phyloP scores from a whole-genome alignment of 2,329 filamentous ascomycete species.

The Coniochaeta ligniaria region DNA sequence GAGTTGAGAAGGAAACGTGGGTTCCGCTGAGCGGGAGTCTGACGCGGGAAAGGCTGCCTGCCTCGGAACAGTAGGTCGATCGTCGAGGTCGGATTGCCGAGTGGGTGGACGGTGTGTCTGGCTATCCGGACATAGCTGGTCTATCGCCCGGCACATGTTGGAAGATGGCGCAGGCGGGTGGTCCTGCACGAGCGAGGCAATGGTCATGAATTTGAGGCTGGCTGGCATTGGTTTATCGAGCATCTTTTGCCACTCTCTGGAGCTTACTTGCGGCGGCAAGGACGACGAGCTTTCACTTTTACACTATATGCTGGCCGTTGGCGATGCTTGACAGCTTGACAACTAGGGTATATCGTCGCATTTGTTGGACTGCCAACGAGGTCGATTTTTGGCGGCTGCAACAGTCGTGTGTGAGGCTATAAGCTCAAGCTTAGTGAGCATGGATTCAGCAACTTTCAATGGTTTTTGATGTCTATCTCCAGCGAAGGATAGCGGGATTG shows the following conservation, averaged over 20 bases:
- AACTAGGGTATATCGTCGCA: neutral
- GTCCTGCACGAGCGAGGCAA: neutral
- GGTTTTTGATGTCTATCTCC: neutral
- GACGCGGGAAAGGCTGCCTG: neutral
- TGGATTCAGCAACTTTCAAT: neutral
- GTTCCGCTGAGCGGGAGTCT: neutral
- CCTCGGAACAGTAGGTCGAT: conserved; percentile 2
- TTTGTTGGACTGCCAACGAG: neutral
- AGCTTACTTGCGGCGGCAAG: neutral
- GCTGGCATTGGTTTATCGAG: neutral
- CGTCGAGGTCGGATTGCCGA: neutral
- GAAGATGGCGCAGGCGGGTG: neutral
- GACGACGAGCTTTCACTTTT: neutral
- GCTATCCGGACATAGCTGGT: neutral
- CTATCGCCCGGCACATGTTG: neutral
- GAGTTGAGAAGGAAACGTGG: neutral
- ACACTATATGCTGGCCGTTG: neutral
- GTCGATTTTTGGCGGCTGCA: no score
- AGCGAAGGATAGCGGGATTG: neutral
- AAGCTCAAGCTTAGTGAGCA: neutral
- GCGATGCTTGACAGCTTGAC: neutral
- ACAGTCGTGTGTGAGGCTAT: neutral
- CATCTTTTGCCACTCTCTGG: neutral
- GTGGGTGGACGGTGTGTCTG: neutral
- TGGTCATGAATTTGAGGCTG: neutral